Percentiles rank a stretch among this genome's conserved stretches.
Conservation (phyloP, 441 rosid genomes). For the California macrophylla region DNA sequence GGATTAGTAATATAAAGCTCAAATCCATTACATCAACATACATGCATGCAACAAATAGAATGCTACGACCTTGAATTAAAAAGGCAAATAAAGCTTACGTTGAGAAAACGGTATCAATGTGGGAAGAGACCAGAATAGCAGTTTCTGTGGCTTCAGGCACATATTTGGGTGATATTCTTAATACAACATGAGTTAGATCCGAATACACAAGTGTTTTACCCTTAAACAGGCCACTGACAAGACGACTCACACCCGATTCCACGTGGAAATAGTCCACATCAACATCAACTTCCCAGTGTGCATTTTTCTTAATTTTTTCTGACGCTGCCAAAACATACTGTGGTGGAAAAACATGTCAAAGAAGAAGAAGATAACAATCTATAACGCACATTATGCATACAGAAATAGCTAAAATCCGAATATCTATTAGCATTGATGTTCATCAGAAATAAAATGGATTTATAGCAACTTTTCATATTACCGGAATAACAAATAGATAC, state of each 20-base stretch:
- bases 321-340: conserved; percentile 76
- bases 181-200: conserved; percentile 57
- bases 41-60: background rate
- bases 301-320: conserved; percentile 49
- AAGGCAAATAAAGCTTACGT: conserved; percentile 44
- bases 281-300: conserved; percentile 86
- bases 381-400: conserved; percentile 10
- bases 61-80: conserved; percentile 7
- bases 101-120: conserved; percentile 84
- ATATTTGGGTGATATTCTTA: conserved; percentile 76
- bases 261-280: conserved; percentile 67
- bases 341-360: conserved; percentile 20
- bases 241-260: conserved; percentile 52
- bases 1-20: background rate
- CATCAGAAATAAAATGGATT: background rate
- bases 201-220: conserved; percentile 81
- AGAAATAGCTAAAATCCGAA: background rate
- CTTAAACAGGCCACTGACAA: conserved; percentile 53
- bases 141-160: conserved; percentile 59
- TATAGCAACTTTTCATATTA: background rate
- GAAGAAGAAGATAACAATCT: conserved; percentile 5
- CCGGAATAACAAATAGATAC: background rate
- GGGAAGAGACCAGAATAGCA: conserved; percentile 83
- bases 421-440: background rate
- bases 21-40: background rate